phyloP scores from a whole-genome alignment of 208 protist genomes.

The Acanthamoeba culbertsoni region DNA sequence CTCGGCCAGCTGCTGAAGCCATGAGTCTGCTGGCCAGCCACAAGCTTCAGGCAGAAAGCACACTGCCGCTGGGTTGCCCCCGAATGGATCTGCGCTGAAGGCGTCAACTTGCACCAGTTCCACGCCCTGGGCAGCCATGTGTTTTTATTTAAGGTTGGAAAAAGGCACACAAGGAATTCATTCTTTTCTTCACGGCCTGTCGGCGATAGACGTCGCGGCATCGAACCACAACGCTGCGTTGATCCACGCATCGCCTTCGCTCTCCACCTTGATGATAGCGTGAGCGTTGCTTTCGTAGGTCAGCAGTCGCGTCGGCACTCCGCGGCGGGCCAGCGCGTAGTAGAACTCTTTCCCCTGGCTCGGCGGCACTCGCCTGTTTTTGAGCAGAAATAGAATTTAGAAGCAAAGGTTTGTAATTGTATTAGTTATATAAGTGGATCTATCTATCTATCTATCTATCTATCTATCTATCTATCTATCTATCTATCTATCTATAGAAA shows the following conservation, averaged over 20 bases:
- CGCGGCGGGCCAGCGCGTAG: not conserved
- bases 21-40: conserved; percentile 69
- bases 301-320: not conserved
- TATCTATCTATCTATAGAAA: not conserved
- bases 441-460: not conserved
- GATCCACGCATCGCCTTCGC: conserved; percentile 1
- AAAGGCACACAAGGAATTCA: too few relatives aligned
- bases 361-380: not conserved
- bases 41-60: conserved; percentile 74
- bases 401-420: not conserved
- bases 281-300: not conserved
- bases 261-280: conserved; percentile 25
- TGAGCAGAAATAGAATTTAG: not conserved
- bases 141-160: too few relatives aligned
- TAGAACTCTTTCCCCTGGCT: conserved; percentile 10
- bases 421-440: not conserved
- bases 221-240: not conserved
- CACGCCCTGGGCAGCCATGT: too few relatives aligned
- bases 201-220: not conserved
- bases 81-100: conserved; percentile 81
- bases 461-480: not conserved
- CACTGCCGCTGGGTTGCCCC: conserved; percentile 84
- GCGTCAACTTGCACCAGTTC: conserved; percentile 86
- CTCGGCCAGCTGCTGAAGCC: conserved; percentile 79
- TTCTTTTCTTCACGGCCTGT: too few relatives aligned